Evolutionary conservation across 257 asterid species (phyloP).

Genomic region (Solanum neorickii): DNA sequence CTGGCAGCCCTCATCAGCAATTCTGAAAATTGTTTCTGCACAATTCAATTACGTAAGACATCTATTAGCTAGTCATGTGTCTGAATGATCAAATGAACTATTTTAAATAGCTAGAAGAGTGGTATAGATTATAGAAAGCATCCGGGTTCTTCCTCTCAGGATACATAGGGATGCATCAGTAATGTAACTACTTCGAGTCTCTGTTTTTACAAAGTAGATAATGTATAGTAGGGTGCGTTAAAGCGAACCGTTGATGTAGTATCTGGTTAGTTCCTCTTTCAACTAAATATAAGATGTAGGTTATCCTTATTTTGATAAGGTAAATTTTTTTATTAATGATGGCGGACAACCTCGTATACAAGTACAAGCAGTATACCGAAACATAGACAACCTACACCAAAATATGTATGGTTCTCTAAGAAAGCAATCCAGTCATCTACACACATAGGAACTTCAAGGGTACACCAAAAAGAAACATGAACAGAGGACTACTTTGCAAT

Average conservation of each 20-base stretch:
- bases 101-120: background rate
- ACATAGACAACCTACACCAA: background rate
- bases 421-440: background rate
- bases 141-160: background rate
- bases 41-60: background rate
- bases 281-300: background rate
- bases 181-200: background rate
- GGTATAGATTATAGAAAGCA: background rate
- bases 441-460: background rate
- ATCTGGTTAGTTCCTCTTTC: background rate
- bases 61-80: background rate
- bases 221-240: background rate
- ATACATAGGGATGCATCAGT: background rate
- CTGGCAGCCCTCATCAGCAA: constrained; percentile 93
- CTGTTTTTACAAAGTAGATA: background rate
- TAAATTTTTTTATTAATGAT: background rate
- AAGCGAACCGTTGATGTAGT: background rate
- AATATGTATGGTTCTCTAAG: background rate
- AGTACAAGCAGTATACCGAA: background rate
- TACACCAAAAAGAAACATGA: background rate
- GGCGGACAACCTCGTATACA: background rate
- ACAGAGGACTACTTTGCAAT: background rate
- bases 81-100: background rate
- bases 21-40: constrained; percentile 96
- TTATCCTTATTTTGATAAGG: background rate